Evolutionary conservation across 306 rosid species (phyloP).

Genomic region (Fragaria iinumae): DNA sequence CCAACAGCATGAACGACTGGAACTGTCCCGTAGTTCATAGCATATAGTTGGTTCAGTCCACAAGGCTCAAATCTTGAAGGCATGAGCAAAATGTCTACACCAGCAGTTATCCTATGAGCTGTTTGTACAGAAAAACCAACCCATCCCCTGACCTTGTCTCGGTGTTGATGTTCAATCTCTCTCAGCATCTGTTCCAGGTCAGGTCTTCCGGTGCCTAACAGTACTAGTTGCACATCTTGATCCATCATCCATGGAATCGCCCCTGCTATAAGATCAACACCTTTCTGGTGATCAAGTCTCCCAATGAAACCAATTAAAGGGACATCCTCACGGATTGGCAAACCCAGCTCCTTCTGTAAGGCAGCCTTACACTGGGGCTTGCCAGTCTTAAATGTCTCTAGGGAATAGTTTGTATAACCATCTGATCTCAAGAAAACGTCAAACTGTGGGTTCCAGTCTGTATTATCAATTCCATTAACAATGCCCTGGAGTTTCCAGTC

Average conservation of each 20-base stretch:
- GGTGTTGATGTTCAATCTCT: conserved; percentile 48
- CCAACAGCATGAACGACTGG: conserved; percentile 98
- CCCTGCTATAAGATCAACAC: conserved; percentile 82
- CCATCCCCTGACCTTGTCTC: conserved; percentile 71
- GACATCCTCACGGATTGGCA: conserved; percentile 71
- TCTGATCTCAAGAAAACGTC: conserved; percentile 73
- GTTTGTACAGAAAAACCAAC: conserved; percentile 84
- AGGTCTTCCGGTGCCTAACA: conserved; percentile 85
- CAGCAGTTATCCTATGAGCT: conserved; percentile 95
- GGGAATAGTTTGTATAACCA: conserved; percentile 80
- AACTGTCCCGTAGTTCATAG: conserved; percentile 86
- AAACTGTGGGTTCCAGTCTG: conserved; percentile 76
- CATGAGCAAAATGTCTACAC: conserved; percentile 84
- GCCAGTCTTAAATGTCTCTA: conserved; percentile 66
- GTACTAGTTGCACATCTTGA: conserved; percentile 77
- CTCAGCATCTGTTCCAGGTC: conserved; percentile 81
- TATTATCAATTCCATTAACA: conserved; percentile 83
- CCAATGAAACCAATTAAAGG: conserved; percentile 78
- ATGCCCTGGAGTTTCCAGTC: conserved; percentile 91
- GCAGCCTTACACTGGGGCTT: conserved; percentile 85
- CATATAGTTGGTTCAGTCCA: conserved; percentile 91
- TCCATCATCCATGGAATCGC: conserved; percentile 89
- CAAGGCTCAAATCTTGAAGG: conserved; percentile 98
- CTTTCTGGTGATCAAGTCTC: conserved; percentile 85
- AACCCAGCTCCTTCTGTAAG: conserved; percentile 82